These are phyloP conservation scores for Rhizophlyctis rosea DNA, from an alignment of 192 early-diverging fungal species.

Conservation along the genomic window DNA sequence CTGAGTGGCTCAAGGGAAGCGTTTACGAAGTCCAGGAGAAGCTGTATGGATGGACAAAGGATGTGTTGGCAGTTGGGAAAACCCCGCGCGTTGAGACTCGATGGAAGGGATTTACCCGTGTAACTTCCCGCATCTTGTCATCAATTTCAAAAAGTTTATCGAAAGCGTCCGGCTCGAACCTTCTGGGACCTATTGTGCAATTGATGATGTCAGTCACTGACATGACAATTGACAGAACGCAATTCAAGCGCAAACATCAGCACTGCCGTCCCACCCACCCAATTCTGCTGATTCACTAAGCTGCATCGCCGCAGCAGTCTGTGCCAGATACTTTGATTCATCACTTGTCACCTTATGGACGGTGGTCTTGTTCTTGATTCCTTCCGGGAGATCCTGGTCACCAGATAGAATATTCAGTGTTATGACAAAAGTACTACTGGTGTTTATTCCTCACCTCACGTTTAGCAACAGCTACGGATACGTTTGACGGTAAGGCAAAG, in stretches of 20 bases:
- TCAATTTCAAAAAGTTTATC: constrained; percentile 27
- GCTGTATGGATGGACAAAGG: constrained; percentile 6
- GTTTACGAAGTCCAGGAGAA: constrained; percentile 32
- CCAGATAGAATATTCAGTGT: no score
- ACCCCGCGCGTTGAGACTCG: neutral
- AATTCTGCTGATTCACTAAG: no score
- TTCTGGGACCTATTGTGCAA: neutral
- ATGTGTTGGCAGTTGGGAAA: neutral
- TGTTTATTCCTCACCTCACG: constrained; percentile 13
- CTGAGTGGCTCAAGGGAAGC: constrained; percentile 19
- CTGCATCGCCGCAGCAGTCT: constrained; percentile 6
- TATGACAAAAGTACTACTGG: neutral
- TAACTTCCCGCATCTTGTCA: constrained; percentile 28
- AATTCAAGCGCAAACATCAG: constrained; percentile 7
- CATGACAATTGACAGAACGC: no score
- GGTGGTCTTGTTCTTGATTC: constrained; percentile 32
- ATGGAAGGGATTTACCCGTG: constrained; percentile 12
- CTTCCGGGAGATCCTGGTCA: constrained; percentile 26
- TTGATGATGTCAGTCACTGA: no score
- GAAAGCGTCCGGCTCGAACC: constrained; percentile 26
- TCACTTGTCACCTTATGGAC: constrained; percentile 29
- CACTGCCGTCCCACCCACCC: no score
- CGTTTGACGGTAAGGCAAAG: constrained; percentile 26
- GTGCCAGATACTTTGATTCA: constrained; percentile 4
- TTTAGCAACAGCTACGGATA: constrained; percentile 26